Base-by-base conservation (phyloP, 345 rosid genomes). In the Lepidium didymum region DNA sequence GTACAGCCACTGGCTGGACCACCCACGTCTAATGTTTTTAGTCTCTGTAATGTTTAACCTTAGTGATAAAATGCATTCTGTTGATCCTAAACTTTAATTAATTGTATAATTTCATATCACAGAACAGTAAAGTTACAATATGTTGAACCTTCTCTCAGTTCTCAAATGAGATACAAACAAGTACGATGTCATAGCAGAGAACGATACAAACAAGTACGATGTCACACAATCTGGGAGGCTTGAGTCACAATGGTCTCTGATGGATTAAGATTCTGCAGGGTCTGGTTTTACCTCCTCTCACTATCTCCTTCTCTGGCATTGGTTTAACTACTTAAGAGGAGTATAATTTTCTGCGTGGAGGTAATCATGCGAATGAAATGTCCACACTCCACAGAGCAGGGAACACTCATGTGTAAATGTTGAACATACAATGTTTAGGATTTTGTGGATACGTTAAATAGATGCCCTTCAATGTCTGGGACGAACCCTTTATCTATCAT, bases 401-500 rank as follows among this genome's bases (percentile, higher is more conserved):
- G 18, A 4, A 42, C 46, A 14, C 62, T 34, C 8, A 33, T 7
- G 56, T 64, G 3, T 83, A 68, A 59, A 78, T 73, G 63, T 64
- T 85, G 68, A 68, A 81, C 12, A 90, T 35, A 77, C 80, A 57
- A 92, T 85, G 73, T 90, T 29, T 69, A 69, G 3, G 65, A 68
- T 61, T 57, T 69, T 1, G 56, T 64, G 3, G 85, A 68, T 59
- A 78, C 75, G 66, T 67, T 85, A 72, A 68, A 81, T 13, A 90
- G 38, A 77, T 87, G 98, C 19, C 96, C 96, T 80, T 89, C 80
- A 61, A 92, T 85, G 73, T 90, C 91, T 1, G 96, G 98, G 41
- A 88, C 75, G 70, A 92, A 87, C 41, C 96, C 96, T 80, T 86
- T 88, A 34, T 83, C 96, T 67, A 89, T 56, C 92, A 92, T 86